Percentiles rank a stretch among this genome's conserved stretches.
phyloP scores from a whole-genome alignment of 164 flowering plant species.

The Houttuynia cordata region DNA sequence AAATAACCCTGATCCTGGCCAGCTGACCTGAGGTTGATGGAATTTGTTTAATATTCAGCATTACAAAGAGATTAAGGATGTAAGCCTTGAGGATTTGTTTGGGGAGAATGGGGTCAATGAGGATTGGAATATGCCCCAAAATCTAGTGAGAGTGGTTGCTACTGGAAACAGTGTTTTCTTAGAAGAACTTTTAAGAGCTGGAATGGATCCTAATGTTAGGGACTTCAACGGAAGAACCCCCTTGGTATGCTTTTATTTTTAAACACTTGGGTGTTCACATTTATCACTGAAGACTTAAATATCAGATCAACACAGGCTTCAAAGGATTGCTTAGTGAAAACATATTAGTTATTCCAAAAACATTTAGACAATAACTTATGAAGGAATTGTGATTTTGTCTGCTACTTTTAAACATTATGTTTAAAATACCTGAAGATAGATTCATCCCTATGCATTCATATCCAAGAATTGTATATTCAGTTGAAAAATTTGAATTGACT shows the following conservation, averaged over 20 bases:
- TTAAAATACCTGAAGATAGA: too few species aligned
- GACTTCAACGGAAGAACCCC: slow-evolving; percentile 77
- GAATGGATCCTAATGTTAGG: slow-evolving; percentile 55
- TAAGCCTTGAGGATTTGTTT: slow-evolving; percentile 33
- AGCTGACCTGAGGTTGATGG: background rate
- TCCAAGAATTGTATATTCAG: too few species aligned
- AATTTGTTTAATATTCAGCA: slow-evolving; percentile 32
- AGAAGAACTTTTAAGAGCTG: slow-evolving; percentile 69
- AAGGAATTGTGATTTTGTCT: too few species aligned
- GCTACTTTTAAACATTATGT: too few species aligned
- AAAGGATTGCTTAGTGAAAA: too few species aligned
- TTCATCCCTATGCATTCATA: too few species aligned
- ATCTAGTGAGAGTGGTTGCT: slow-evolving; percentile 44
- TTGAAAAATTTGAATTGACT: too few species aligned
- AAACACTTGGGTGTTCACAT: too few species aligned
- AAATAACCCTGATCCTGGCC: background rate
- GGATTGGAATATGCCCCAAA: slow-evolving; percentile 29
- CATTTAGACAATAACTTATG: too few species aligned
- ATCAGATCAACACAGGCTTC: too few species aligned
- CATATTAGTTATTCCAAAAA: too few species aligned
- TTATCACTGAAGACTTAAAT: too few species aligned
- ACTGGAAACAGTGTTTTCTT: slow-evolving; percentile 70
- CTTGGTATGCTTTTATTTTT: slow-evolving; percentile 35
- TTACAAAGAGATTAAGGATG: slow-evolving; percentile 41
- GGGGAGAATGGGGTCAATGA: slow-evolving; percentile 32